Conservation (phyloP, 345 rosid genomes). For the Draba incana region DNA sequence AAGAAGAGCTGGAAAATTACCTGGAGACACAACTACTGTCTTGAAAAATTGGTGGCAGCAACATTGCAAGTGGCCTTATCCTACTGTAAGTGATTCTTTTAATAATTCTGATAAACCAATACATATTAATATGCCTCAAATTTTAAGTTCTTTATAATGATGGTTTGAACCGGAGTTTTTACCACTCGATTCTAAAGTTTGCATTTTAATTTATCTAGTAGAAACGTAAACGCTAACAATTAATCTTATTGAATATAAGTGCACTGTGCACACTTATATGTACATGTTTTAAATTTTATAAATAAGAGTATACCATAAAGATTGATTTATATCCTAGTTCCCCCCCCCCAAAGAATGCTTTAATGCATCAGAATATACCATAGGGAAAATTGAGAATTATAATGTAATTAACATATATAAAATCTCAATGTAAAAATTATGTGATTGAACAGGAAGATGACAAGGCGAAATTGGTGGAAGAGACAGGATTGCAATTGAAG, state of each 20-base stretch:
- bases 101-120: background rate
- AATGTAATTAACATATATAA: conserved; percentile 3
- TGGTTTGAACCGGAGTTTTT: no score
- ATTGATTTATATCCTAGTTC: background rate
- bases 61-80: conserved; percentile 99
- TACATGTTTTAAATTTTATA: no score
- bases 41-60: conserved; percentile 98
- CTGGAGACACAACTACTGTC: conserved; percentile 95
- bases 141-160: no score
- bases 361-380: background rate
- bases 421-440: background rate
- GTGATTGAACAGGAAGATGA: conserved; percentile 80
- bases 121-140: background rate
- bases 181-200: no score
- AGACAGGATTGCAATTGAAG: conserved; percentile 95
- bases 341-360: background rate
- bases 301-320: background rate
- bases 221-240: no score
- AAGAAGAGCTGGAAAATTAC: conserved; percentile 95
- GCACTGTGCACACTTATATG: no score
- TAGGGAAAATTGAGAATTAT: background rate
- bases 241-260: no score
- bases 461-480: conserved; percentile 97
- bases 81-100: conserved; percentile 63
- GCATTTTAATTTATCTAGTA: no score